Conservation (phyloP, 129 eudicot species). For the Kitagawia praeruptora region DNA sequence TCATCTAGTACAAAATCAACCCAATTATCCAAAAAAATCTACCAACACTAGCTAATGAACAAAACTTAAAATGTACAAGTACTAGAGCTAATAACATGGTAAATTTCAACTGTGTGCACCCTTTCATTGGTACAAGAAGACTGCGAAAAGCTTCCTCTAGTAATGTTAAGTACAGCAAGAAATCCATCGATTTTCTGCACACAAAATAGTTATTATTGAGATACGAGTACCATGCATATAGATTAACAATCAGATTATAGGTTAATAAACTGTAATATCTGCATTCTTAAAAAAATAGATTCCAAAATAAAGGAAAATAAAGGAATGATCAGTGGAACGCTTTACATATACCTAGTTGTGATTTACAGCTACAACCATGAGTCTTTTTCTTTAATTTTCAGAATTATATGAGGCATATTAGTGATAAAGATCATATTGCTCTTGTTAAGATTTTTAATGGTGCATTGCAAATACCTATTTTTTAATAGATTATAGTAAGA, state of each 20-base stretch:
- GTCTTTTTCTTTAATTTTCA: not conserved
- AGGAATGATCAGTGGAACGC: slow-evolving; percentile 90
- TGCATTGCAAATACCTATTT: not conserved
- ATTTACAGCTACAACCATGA: slow-evolving; percentile 15
- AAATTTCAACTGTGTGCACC: slow-evolving; percentile 87
- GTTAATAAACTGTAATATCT: not conserved
- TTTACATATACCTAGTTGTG: slow-evolving; percentile 66
- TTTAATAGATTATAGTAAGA: not conserved
- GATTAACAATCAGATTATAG: not conserved
- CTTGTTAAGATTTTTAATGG: not conserved
- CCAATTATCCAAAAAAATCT: no score
- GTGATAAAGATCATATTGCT: not conserved
- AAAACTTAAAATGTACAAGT: no score
- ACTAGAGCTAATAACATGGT: no score
- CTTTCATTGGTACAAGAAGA: slow-evolving; percentile 82
- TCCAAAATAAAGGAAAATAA: not conserved
- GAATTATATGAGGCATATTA: not conserved
- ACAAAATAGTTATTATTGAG: slow-evolving; percentile 1
- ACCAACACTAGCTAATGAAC: no score
- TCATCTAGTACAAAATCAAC: no score
- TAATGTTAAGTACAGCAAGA: slow-evolving; percentile 83
- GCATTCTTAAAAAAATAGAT: not conserved
- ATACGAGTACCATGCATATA: not conserved
- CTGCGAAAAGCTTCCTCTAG: slow-evolving; percentile 83
- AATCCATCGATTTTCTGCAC: slow-evolving; percentile 94